Conservation (phyloP, 805 yeast genomes). For the Barnettozyma populi region DNA sequence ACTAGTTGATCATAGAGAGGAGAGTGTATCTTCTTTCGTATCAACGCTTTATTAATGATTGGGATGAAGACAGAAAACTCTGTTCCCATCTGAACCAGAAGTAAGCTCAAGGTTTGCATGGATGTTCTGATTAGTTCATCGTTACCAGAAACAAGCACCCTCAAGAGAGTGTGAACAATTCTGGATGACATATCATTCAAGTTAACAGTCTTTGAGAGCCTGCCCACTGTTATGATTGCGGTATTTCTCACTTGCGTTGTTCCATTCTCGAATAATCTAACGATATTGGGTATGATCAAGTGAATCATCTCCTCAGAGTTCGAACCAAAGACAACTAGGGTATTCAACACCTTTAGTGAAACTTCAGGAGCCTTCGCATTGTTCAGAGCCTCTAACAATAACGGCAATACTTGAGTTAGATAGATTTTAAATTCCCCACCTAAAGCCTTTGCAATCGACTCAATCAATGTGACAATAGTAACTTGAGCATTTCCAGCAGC, state of each 20-base stretch:
- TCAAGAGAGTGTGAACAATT: conserved; percentile 77
- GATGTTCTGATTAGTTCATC: conserved; percentile 62
- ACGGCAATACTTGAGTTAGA: conserved; percentile 70
- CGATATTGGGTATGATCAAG: conserved; percentile 80
- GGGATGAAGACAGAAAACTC: conserved; percentile 87
- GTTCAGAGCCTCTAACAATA: conserved; percentile 71
- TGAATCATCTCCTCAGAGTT: conserved; percentile 87
- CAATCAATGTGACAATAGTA: conserved; percentile 74
- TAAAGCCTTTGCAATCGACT: conserved; percentile 76
- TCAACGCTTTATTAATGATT: conserved; percentile 60
- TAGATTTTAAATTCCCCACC: conserved; percentile 90
- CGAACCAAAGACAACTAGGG: conserved; percentile 81
- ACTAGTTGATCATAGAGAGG: conserved; percentile 78
- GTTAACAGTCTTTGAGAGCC: conserved; percentile 64
- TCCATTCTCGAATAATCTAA: conserved; percentile 72
- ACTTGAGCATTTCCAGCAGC: conserved; percentile 58
- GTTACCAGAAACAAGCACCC: conserved; percentile 49
- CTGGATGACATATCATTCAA: conserved; percentile 86
- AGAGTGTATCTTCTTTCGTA: conserved; percentile 60
- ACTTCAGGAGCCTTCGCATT: conserved; percentile 62
- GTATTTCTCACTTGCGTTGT: conserved; percentile 53
- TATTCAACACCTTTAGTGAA: conserved; percentile 68
- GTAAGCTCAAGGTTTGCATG: conserved; percentile 73
- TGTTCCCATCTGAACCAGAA: conserved; percentile 74
- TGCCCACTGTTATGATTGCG: conserved; percentile 80